Evolutionary conservation across 768 basidiomycete species (phyloP).

Genomic region (Lentinus brumalis): DNA sequence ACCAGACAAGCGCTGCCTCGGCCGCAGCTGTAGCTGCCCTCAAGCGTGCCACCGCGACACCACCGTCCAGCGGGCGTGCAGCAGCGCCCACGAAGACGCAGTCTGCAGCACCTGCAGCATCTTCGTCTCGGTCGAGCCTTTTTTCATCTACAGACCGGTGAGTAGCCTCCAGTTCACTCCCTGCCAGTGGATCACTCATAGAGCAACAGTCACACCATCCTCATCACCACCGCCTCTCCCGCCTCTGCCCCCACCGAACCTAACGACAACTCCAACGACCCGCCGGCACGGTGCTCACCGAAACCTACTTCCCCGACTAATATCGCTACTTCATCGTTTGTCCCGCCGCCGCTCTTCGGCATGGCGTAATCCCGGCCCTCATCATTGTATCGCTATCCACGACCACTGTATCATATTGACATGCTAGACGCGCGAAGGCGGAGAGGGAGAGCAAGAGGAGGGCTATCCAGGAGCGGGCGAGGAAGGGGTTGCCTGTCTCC

Average conservation of each 20-base stretch:
- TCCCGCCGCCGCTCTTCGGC: constrained; percentile 69
- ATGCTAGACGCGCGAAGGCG: constrained; percentile 65
- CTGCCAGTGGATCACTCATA: constrained; percentile 52
- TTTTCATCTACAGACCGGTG: constrained; percentile 66
- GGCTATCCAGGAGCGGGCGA: constrained; percentile 71
- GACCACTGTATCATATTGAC: constrained; percentile 2
- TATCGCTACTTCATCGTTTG: constrained; percentile 44
- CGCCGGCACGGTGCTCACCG: constrained; percentile 28
- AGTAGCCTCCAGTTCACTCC: constrained; percentile 34
- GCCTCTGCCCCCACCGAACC: constrained; percentile 18
- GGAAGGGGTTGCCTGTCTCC: constrained; percentile 72
- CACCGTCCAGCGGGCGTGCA: constrained; percentile 36
- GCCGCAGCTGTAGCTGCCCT: constrained; percentile 41
- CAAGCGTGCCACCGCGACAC: constrained; percentile 40
- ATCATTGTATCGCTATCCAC: constrained; percentile 21
- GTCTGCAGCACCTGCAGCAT: constrained; percentile 9
- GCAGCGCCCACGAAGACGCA: constrained; percentile 24
- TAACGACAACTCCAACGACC: constrained; percentile 22
- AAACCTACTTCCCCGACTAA: constrained; percentile 39
- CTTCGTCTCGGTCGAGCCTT: constrained; percentile 33
- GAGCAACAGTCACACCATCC: constrained; percentile 52
- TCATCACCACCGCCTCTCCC: constrained; percentile 26
- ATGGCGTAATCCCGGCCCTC: constrained; percentile 51
- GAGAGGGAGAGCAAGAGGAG: constrained; percentile 71
- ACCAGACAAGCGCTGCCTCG: constrained; percentile 23